These are phyloP conservation scores for Penicillium sp. DNA, from an alignment of 2,329 filamentous ascomycete species.

Conservation along the genomic window DNA sequence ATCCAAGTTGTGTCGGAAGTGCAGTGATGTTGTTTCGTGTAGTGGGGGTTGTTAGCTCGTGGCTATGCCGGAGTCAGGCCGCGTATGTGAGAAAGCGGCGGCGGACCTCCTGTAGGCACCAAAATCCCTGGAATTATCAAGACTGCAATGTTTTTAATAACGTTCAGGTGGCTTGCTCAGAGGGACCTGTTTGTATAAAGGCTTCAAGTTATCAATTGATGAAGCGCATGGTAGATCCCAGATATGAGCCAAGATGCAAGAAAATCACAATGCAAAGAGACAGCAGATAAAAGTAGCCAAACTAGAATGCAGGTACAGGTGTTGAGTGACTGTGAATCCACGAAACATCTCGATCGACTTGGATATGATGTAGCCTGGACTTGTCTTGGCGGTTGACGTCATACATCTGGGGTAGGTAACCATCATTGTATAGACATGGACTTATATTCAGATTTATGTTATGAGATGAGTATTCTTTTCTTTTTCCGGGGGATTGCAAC, in stretches of 20 bases:
- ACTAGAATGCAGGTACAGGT: background rate
- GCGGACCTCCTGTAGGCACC: too few relatives aligned
- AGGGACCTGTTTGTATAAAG: background rate
- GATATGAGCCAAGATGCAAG: background rate
- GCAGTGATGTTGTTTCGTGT: background rate
- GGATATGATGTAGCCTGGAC: background rate
- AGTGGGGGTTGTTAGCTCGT: background rate
- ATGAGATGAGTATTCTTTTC: background rate
- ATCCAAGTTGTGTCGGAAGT: background rate
- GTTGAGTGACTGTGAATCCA: background rate
- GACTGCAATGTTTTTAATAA: background rate
- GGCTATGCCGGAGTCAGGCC: background rate
- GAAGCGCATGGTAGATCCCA: background rate
- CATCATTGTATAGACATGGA: background rate
- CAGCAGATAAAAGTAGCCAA: background rate
- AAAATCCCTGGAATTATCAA: background rate
- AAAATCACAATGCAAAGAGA: background rate
- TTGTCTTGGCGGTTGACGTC: conserved; percentile 3
- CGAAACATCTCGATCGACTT: background rate
- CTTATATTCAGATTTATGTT: too few relatives aligned
- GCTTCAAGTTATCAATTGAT: background rate
- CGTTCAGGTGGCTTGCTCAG: background rate
- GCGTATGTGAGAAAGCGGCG: background rate
- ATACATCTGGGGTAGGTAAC: conserved; percentile 4
- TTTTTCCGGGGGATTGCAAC: too few relatives aligned